Evolutionary conservation across 164 flowering plant species (phyloP).

Genomic region (Paratinospora sagittata): DNA sequence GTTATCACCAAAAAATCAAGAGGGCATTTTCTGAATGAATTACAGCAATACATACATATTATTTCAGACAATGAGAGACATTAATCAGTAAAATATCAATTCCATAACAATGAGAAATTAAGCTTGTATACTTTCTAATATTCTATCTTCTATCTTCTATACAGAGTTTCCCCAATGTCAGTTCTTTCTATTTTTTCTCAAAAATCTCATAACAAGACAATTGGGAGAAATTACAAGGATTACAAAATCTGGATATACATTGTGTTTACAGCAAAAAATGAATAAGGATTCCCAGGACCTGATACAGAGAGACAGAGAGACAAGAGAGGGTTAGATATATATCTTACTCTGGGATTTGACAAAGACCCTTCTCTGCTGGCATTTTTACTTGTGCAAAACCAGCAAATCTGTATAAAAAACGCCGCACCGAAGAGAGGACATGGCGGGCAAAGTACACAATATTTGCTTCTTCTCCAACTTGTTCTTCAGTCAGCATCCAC

Average conservation of each 20-base stretch:
- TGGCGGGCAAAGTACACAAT: not conserved
- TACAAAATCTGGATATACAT: constrained; percentile 5
- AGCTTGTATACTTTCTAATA: not conserved
- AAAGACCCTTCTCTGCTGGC: not conserved
- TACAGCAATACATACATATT: too few species aligned
- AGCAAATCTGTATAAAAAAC: not conserved
- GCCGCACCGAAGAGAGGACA: not conserved
- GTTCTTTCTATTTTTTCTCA: not conserved
- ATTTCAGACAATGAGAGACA: not conserved
- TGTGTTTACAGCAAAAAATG: not conserved
- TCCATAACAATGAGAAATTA: not conserved
- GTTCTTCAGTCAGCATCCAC: not conserved
- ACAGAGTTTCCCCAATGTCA: constrained; percentile 1
- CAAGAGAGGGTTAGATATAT: too few species aligned
- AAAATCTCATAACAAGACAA: not conserved
- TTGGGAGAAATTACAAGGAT: constrained; percentile 13
- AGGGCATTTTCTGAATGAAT: too few species aligned
- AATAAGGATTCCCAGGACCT: not conserved
- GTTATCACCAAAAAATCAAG: too few species aligned
- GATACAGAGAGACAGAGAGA: not conserved
- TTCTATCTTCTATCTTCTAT: not conserved
- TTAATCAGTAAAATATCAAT: not conserved
- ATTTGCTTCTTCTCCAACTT: not conserved
- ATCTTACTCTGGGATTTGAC: not conserved
- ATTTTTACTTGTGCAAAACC: too few species aligned